A percentile compares a stretch with the other conserved stretches of the same genome.
Conservation (phyloP, 495 filamentous ascomycete genomes). For the Friedmanniomyces endolithicus region DNA sequence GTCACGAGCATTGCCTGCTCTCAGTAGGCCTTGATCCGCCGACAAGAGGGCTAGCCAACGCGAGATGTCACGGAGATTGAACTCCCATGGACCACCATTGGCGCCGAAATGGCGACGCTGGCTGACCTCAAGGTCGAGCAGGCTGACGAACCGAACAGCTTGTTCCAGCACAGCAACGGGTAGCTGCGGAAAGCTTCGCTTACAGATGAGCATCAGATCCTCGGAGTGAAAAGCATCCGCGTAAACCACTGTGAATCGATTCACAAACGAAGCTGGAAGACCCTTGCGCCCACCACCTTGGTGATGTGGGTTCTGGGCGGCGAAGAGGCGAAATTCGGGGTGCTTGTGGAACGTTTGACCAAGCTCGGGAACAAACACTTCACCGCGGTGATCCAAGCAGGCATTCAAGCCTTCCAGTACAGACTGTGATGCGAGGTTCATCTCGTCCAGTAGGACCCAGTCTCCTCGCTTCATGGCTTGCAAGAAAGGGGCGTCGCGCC, state of each 20-base stretch:
- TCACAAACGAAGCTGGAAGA: slow-evolving; percentile 87
- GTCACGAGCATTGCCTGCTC: slow-evolving; percentile 43
- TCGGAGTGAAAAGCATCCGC: slow-evolving; percentile 71
- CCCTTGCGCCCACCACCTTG: slow-evolving; percentile 95
- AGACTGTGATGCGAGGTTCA: slow-evolving; percentile 96
- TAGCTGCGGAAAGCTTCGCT: slow-evolving; percentile 56
- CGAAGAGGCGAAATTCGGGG: slow-evolving; percentile 81
- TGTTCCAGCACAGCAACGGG: slow-evolving; percentile 42
- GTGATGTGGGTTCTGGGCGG: slow-evolving; percentile 94
- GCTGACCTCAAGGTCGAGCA: slow-evolving; percentile 57
- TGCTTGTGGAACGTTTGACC: slow-evolving; percentile 86
- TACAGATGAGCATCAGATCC: slow-evolving; percentile 73
- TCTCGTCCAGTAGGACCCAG: slow-evolving; percentile 96
- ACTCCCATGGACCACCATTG: slow-evolving; percentile 90
- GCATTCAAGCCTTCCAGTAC: slow-evolving; percentile 95
- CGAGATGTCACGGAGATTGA: slow-evolving; percentile 85
- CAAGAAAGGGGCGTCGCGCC: slow-evolving; percentile 91
- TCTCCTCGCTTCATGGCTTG: slow-evolving; percentile 90
- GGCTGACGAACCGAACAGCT: slow-evolving; percentile 69
- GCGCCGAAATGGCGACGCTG: slow-evolving; percentile 54
- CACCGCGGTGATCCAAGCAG: slow-evolving; percentile 91
- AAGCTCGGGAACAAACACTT: slow-evolving; percentile 88
- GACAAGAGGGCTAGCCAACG: slow-evolving; percentile 72
- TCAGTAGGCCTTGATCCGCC: slow-evolving; percentile 42
- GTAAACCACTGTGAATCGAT: slow-evolving; percentile 96